These are phyloP conservation scores for Rosa persica DNA, from an alignment of 306 rosid genomes.

Conservation along the genomic window DNA sequence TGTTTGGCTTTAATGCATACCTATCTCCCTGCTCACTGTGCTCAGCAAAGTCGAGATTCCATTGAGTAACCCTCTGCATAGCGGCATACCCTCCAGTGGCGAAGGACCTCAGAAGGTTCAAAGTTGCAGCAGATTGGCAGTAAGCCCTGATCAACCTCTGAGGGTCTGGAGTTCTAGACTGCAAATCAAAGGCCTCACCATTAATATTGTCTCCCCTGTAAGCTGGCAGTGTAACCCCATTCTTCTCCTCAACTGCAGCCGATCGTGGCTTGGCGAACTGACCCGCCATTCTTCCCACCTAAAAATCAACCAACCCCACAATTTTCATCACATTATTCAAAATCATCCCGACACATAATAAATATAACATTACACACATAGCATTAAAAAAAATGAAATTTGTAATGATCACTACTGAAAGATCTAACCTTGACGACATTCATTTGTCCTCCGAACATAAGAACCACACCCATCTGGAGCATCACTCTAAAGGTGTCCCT, in stretches of 20 bases:
- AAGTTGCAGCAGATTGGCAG: conserved; percentile 68
- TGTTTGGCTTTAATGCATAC: conserved; percentile 25
- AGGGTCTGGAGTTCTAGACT: conserved; percentile 68
- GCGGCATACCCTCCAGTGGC: conserved; percentile 86
- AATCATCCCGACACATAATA: not conserved
- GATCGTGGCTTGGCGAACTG: conserved; percentile 77
- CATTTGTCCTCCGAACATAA: conserved; percentile 77
- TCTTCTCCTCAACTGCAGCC: conserved; percentile 41
- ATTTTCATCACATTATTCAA: not conserved
- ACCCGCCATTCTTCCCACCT: conserved; percentile 89
- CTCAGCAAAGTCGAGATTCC: conserved; percentile 78
- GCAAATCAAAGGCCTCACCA: conserved; percentile 57
- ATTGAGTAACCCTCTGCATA: conserved; percentile 72
- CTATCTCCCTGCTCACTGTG: conserved; percentile 76
- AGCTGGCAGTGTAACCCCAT: conserved; percentile 62
- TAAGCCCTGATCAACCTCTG: conserved; percentile 74
- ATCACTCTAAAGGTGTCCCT: conserved; percentile 67
- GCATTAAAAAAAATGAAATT: not conserved
- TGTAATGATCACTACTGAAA: not conserved
- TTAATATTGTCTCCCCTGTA: conserved; percentile 75
- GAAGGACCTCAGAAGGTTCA: conserved; percentile 67
- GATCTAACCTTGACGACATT: conserved; percentile 53
- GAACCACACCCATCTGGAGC: conserved; percentile 77
- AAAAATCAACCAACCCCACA: conserved; percentile 10
- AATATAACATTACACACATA: no score